Evolutionary conservation across 2,329 filamentous ascomycete species (phyloP).

Genomic region (Diaporthe helianthi): DNA sequence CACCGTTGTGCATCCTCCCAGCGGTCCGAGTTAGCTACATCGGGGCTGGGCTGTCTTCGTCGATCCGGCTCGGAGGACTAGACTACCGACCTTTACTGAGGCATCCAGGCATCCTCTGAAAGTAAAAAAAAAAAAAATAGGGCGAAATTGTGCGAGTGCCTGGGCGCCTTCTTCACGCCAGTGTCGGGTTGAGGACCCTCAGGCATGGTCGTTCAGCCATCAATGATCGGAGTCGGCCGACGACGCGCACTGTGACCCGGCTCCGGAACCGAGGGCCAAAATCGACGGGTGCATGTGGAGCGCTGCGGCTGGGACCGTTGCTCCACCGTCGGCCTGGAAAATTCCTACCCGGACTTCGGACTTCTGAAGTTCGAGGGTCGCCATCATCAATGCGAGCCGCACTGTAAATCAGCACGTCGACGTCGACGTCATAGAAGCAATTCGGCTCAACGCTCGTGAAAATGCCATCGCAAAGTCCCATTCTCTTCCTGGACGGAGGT

Average conservation of each 20-base stretch:
- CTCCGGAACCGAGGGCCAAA: background rate
- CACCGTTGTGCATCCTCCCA: background rate
- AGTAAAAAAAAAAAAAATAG: too few species aligned
- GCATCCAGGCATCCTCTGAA: background rate
- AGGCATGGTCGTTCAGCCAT: background rate
- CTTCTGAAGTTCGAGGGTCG: too few species aligned
- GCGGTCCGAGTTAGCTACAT: background rate
- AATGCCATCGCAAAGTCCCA: constrained; percentile 35
- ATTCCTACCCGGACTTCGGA: background rate
- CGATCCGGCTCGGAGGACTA: background rate
- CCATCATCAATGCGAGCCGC: background rate
- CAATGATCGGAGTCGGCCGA: background rate
- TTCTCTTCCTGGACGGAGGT: constrained; percentile 69
- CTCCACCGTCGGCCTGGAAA: constrained; percentile 6
- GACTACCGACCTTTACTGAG: constrained; percentile 14
- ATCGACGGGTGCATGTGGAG: background rate
- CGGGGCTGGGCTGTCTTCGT: background rate
- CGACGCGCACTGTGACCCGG: background rate
- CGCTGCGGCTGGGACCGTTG: too few species aligned
- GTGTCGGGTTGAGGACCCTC: background rate
- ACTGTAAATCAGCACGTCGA: background rate
- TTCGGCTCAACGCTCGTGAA: background rate
- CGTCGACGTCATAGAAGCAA: too few species aligned
- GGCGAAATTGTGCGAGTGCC: too few species aligned
- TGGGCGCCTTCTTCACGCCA: too few species aligned